Base-by-base conservation (phyloP, 1,284 basidiomycete genomes). In the Rhodotorula sp. region DNA sequence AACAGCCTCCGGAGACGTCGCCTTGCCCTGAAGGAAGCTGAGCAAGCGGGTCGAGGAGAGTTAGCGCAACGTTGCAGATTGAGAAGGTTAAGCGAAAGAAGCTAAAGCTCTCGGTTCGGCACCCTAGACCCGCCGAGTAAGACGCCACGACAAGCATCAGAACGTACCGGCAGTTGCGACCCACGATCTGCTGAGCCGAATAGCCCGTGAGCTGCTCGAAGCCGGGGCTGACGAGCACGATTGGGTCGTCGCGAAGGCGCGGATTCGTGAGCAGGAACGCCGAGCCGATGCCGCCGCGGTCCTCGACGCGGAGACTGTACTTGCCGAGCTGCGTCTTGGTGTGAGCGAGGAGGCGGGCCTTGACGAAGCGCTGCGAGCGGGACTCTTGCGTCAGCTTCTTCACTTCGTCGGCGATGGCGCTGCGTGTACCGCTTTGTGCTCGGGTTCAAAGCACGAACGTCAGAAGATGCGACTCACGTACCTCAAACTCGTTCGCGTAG, bases 201-300 rank as follows among this genome's bases (percentile, higher is more conserved):
- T 81, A 80, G 42, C 80, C 80, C 56, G 76, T 78, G 44, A 68
- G 59, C 41, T 66, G 60, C 53, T 58, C 61, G 62, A 80, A 80
- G 4, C 75, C 76, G 7, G 72, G 64, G n/a, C 72, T 75, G 55
- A 76, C 76, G 58, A 79, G 72, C 1, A 80, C 79, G 66, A 80
- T 79, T 2, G 79, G 79, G 55, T 78, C 73, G 61, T 80, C 79
- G 16, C 60, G 63, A 3, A 74, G 58, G 3, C 72, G 34, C 44
- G 69, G 69, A 52, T 71, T 71, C 12, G 65, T 67, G 34, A 71
- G 25, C 41, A 67, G 41, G 65, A 67, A 71, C 16, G 66, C 61
- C 41, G 48, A 52, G 8, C 66, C 66, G 58, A 75, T 66, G 3
- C 74, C 74, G 42, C 57, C 52, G 9, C 69, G 50, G 45, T 65